Evolutionary conservation across 192 early-diverging fungal genomes (phyloP).

Genomic region (Podochytrium sp.): DNA sequence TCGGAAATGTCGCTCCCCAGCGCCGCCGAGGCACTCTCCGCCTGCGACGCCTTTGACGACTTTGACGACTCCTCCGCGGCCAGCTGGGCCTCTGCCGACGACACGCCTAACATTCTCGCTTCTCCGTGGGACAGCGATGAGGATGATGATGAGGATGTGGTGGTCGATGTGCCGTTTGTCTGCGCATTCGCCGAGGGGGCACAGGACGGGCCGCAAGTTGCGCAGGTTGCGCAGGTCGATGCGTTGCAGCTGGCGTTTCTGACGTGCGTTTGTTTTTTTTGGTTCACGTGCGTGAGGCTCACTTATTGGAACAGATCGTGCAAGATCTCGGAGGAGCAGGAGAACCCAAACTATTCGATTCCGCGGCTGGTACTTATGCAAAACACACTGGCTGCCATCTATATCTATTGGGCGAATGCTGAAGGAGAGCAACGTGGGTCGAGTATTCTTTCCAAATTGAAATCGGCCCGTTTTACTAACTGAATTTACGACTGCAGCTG

Average conservation of each 20-base stretch:
- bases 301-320: background rate
- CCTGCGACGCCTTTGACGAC: too few species aligned
- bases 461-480: too few species aligned
- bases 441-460: too few species aligned
- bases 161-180: conserved; percentile 17
- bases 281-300: background rate
- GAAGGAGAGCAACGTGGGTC: background rate
- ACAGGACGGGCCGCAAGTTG: background rate
- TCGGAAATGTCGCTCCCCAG: too few species aligned
- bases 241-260: conserved; percentile 21
- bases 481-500: too few species aligned
- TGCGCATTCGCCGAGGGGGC: background rate
- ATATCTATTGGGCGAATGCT: conserved; percentile 1
- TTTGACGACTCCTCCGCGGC: too few species aligned
- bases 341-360: conserved; percentile 17
- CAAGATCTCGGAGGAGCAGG: conserved; percentile 26
- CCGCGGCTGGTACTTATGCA: conserved; percentile 16
- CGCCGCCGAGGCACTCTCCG: too few species aligned
- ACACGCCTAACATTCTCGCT: too few species aligned
- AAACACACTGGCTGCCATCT: conserved; percentile 19
- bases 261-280: conserved; percentile 2
- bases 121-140: background rate
- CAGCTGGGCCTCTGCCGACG: too few species aligned
- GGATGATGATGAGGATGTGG: conserved; percentile 14
- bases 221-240: background rate